Conservation (phyloP, 148 eudicot species). For the Nepenthes gracilis region DNA sequence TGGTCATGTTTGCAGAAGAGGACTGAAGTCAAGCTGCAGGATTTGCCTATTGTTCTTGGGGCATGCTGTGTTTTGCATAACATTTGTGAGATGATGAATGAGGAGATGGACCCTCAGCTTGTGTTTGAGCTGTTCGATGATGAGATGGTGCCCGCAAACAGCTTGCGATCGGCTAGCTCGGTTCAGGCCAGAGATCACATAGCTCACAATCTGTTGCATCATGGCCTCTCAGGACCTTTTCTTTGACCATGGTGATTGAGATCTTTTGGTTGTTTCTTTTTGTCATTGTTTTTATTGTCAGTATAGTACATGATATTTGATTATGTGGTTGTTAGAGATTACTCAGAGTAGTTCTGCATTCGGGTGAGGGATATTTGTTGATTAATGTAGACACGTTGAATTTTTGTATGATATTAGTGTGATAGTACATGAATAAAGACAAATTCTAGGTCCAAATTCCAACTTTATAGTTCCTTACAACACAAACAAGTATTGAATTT, state of each 20-base stretch:
- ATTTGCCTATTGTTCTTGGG: conserved; percentile 55
- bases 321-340: no score
- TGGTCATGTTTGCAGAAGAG: conserved; percentile 76
- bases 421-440: no score
- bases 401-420: no score
- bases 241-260: background rate
- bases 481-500: no score
- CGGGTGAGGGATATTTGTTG: no score
- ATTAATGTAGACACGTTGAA: no score
- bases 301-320: no score
- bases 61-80: conserved; percentile 74
- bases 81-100: conserved; percentile 49
- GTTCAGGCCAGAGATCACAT: conserved; percentile 53
- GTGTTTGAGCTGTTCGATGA: conserved; percentile 53
- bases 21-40: conserved; percentile 65
- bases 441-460: no score
- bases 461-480: no score
- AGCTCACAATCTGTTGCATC: conserved; percentile 67
- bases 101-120: conserved; percentile 23
- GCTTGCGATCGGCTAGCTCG: conserved; percentile 23
- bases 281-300: no score
- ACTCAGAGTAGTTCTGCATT: no score
- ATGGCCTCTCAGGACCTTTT: conserved; percentile 8
- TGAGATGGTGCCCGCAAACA: conserved; percentile 35
- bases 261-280: no score